Evolutionary conservation across 495 filamentous ascomycete genomes (phyloP).

Genomic region (Clohesyomyces aquaticus): DNA sequence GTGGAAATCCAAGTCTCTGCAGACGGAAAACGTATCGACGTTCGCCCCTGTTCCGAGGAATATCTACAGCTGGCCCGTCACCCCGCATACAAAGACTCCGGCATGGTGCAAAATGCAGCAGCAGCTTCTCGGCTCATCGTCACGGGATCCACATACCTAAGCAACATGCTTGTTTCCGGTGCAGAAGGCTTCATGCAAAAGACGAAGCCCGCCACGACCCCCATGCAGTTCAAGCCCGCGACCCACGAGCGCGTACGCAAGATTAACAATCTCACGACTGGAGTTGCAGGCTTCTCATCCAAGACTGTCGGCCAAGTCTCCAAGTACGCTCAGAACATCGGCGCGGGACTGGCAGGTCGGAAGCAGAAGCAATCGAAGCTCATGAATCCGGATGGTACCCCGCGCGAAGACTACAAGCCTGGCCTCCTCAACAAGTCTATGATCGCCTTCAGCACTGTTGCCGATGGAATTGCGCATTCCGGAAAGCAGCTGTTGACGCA

Average conservation of each 20-base stretch:
- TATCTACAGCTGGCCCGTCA: conserved; percentile 80
- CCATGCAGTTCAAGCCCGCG: conserved; percentile 82
- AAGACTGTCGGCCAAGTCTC: conserved; percentile 84
- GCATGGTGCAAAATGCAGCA: conserved; percentile 85
- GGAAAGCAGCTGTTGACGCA: conserved; percentile 74
- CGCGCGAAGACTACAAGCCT: conserved; percentile 73
- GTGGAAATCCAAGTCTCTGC: conserved; percentile 85
- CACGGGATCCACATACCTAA: conserved; percentile 75
- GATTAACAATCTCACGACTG: conserved; percentile 76
- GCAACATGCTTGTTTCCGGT: conserved; percentile 72
- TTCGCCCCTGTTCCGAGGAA: conserved; percentile 77
- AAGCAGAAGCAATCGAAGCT: conserved; percentile 61
- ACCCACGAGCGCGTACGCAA: conserved; percentile 85
- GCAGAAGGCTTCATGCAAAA: conserved; percentile 82
- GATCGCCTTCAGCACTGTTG: conserved; percentile 94
- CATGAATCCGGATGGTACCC: conserved; percentile 65
- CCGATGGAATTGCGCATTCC: conserved; percentile 88
- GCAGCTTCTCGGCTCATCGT: conserved; percentile 92
- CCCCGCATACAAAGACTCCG: conserved; percentile 84
- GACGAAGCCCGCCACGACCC: conserved; percentile 72
- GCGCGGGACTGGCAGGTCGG: conserved; percentile 70
- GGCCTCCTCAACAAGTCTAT: conserved; percentile 91
- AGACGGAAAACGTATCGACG: conserved; percentile 71
- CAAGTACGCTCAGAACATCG: conserved; percentile 82
- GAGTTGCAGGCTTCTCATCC: conserved; percentile 75